Evolutionary conservation across 257 asterid species (phyloP), one percentile per base, ranked within the genome.

Genomic region (Solanum habrochaites): DNA sequence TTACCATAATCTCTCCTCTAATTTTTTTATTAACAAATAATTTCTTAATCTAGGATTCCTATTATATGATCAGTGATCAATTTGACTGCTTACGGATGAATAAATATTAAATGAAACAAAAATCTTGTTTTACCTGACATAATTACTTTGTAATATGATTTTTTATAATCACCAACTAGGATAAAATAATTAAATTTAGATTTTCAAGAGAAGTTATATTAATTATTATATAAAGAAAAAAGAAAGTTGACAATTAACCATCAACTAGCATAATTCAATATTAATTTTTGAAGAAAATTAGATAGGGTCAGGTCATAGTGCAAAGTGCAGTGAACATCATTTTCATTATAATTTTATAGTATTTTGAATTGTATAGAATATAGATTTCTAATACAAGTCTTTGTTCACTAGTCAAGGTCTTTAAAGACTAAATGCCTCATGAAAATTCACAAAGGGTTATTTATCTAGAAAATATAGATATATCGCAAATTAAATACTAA

Each of bases 221-320:
- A n/a, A n/a, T n/a, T 62, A 5, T 37, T 32, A 70, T 16, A 25
- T 25, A 45, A 27, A 80, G 67, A 9, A 47, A 47, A 47, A 80
- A 16, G 39, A 80, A 80, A 27, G 77, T 18, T 8, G 85, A 62
- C 88, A 87, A 85, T n/a, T 62, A 52, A 52, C 62, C 62, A 87
- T 89, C 86, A 73, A 87, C 43, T 71, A 67, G 58, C 72, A 60
- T 11, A 77, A 32, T 52, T 60, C 35, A 58, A 88, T 86, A 86
- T 23, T 85, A 47, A 8, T 27, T 27, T 45, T 47, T 49, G 84
- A 32, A 37, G 31, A 66, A 85, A 86, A 80, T 88, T 88, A 88
- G 89, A 91, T 89, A 88, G 75, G 92, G 90, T 92, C 92, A 67
- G 88, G 89, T 91, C 89, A 93, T 90, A 90, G 87, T 91, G 77